Evolutionary conservation across 352 stramenopile genomes (phyloP), one percentile per base, ranked within the genome.

Genomic region (Phytophthora rubi): DNA sequence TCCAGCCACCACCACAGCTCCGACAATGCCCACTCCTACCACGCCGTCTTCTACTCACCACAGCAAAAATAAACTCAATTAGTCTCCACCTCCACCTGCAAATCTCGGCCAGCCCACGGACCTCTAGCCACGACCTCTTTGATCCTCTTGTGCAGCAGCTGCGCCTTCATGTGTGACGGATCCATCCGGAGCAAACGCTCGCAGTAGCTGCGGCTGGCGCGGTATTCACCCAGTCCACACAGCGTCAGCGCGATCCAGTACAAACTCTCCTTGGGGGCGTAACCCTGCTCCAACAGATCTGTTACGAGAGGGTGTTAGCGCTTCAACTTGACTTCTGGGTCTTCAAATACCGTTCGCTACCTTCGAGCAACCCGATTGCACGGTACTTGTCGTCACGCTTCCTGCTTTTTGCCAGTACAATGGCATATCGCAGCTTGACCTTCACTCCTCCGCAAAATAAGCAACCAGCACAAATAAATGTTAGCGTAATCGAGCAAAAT

Each of bases 361-460:
- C 86, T 86, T 94, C 86, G 39, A 94, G 64, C 32, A 94, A 74
- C 2, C 75, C 83, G 16, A 93, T 80, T 12, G 83, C 86, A 39
- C 86, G 83, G 59, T 85, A 83, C 70, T 94, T 94, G 69, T 94
- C 83, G 56, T 94, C 86, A n/a, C 83, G 80, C 56, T 92, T 92
- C 55, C 75, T 78, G 73, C 86, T 94, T 73, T 94, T 94, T 45
- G 80, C 83, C 55, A 94, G 59, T 61, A 83, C 85, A 37, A 91
- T 71, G 21, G 85, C 86, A 48, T 94, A 94, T 4, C 82, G 82
- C 42, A 91, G 57, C 53, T 94, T 94, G 55, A 93, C 82, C 81
- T 90, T 26, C 23, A 26, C 23, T 26, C 23, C 23, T 26, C 23
- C 23, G 23, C 23, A 26, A 26, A 26, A 26, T 26, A 26, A 26